Evolutionary conservation across 2,329 filamentous ascomycete genomes (phyloP).

Genomic region (Grosmannia clavigera): DNA sequence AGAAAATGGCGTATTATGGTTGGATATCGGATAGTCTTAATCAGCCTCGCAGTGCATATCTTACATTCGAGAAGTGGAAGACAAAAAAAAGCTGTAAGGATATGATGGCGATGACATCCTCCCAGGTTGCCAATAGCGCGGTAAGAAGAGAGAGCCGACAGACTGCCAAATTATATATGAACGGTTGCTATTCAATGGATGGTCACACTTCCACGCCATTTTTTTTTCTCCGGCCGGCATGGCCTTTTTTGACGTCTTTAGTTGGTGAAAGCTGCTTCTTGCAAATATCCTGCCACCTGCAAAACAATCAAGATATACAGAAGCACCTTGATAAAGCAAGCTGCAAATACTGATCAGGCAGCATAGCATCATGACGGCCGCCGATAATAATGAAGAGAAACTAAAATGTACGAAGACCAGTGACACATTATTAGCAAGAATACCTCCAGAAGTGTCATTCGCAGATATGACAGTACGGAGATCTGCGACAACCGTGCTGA

Average conservation of each 20-base stretch:
- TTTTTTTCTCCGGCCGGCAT: neutral
- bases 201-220: neutral
- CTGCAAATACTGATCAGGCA: conserved; percentile 6
- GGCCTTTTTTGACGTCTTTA: neutral
- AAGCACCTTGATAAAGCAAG: conserved; percentile 3
- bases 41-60: neutral
- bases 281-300: conserved; percentile 8
- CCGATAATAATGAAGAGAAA: neutral
- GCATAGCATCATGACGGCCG: neutral
- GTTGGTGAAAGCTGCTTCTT: neutral
- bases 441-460: neutral
- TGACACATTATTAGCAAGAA: conserved; percentile 7
- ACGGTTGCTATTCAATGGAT: too few species aligned
- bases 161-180: neutral
- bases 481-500: conserved; percentile 32
- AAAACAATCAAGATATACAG: conserved; percentile 4
- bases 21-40: neutral
- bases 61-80: neutral
- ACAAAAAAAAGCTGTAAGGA: too few species aligned
- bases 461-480: conserved; percentile 4
- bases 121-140: too few species aligned
- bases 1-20: neutral
- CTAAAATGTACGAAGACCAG: conserved; percentile 2
- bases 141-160: neutral
- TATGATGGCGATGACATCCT: too few species aligned